Percentiles rank a stretch among this genome's conserved stretches.
Evolutionary conservation across 148 eudicot genomes (phyloP).

Genomic region (Cornus florida): DNA sequence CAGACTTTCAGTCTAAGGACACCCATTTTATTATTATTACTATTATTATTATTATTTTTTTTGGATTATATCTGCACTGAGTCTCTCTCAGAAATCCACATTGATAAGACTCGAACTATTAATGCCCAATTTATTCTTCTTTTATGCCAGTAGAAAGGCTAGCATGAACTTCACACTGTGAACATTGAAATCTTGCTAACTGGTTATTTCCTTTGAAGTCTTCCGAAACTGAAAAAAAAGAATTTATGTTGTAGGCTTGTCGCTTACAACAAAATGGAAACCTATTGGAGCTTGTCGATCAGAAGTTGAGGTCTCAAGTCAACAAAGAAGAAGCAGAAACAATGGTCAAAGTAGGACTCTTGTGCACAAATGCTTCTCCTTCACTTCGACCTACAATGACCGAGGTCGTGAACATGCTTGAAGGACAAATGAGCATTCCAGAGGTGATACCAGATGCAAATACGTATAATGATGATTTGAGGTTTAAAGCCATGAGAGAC

Average conservation of each 20-base stretch:
- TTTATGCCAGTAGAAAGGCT: no score
- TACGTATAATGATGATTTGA: slow-evolving; percentile 33
- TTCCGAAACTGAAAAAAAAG: not conserved
- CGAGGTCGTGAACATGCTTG: slow-evolving; percentile 49
- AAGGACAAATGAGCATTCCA: slow-evolving; percentile 33
- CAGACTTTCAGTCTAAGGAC: no score
- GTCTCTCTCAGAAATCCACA: no score
- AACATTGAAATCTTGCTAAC: not conserved
- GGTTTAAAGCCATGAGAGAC: slow-evolving; percentile 66
- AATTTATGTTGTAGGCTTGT: slow-evolving; percentile 32
- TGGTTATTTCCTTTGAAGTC: not conserved
- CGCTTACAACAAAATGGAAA: slow-evolving; percentile 30
- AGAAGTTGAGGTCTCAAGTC: slow-evolving; percentile 22
- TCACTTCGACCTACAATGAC: slow-evolving; percentile 46
- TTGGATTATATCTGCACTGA: no score
- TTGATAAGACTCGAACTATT: no score
- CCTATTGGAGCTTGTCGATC: slow-evolving; percentile 34
- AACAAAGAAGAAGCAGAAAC: slow-evolving; percentile 36
- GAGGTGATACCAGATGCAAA: slow-evolving; percentile 22
- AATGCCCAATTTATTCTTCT: no score
- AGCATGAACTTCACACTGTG: no score
- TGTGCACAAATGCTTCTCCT: slow-evolving; percentile 45
- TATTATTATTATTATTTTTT: not conserved
- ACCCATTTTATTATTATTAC: no score
- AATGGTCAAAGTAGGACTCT: slow-evolving; percentile 35